phyloP scores from a whole-genome alignment of 129 eudicot genomes.

The Ambrosia trifida region DNA sequence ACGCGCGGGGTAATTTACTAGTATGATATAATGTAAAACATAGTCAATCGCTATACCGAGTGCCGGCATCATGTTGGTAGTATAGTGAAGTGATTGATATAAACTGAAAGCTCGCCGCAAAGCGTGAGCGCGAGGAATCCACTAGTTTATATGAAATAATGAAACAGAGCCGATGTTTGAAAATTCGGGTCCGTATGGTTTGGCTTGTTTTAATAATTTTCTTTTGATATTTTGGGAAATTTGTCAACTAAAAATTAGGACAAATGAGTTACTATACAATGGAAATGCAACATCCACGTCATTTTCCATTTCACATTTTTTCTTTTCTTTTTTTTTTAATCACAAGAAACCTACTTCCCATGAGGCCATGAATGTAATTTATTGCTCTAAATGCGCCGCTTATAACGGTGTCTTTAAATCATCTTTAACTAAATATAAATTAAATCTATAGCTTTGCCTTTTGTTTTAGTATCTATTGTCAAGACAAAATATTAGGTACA shows the following conservation, averaged over 20 bases:
- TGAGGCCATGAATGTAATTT: slow-evolving; percentile 1
- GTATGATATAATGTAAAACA: no score
- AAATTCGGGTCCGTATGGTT: neutral
- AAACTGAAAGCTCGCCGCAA: no score
- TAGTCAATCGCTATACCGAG: no score
- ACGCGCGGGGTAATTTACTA: no score
- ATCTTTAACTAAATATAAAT: neutral
- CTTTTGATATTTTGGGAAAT: neutral
- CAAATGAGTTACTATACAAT: neutral
- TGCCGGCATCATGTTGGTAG: no score
- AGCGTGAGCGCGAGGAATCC: no score
- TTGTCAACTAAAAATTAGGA: neutral
- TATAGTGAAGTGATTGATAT: no score
- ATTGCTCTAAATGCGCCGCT: slow-evolving; percentile 14
- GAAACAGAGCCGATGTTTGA: slow-evolving; percentile 1
- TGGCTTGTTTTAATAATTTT: neutral
- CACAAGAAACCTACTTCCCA: slow-evolving; percentile 1
- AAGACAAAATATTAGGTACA: no score
- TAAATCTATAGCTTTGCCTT: neutral
- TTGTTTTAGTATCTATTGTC: neutral
- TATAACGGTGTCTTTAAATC: slow-evolving; percentile 2
- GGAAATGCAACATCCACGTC: neutral
- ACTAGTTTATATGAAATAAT: neutral
- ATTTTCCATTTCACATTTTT: neutral
- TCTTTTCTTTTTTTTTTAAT: neutral